Conservation (phyloP, 805 yeast species). For the Candida berthetii region DNA sequence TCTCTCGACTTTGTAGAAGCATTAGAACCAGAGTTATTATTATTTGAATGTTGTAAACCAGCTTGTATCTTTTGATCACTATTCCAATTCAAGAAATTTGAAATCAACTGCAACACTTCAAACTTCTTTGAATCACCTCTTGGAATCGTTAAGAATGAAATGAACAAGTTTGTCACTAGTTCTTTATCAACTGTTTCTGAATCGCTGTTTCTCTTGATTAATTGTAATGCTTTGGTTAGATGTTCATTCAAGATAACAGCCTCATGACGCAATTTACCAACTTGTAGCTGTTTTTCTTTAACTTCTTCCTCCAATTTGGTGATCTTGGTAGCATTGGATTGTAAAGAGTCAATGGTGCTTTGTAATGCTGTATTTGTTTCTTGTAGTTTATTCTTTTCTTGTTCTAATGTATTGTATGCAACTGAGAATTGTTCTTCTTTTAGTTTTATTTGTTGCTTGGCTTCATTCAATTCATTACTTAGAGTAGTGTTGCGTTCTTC, state of each 20-base stretch:
- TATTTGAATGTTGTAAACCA: conserved; percentile 44
- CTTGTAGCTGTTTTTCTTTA: conserved; percentile 66
- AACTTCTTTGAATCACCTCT: conserved; percentile 93
- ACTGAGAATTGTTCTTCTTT: conserved; percentile 3
- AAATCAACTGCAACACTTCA: conserved; percentile 81
- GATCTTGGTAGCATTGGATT: conserved; percentile 15
- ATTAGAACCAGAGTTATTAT: conserved; percentile 11
- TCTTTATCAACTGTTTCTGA: conserved; percentile 83
- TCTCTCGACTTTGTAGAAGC: conserved; percentile 29
- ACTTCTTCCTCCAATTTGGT: conserved; percentile 44
- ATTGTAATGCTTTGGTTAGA: conserved; percentile 82
- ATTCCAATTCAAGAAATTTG: conserved; percentile 85
- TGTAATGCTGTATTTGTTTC: conserved; percentile 17
- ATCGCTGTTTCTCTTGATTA: conserved; percentile 73
- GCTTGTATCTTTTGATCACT: conserved; percentile 72
- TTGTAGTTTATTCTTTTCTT: conserved; percentile 23
- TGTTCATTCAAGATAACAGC: conserved; percentile 92
- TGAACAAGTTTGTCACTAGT: conserved; percentile 75
- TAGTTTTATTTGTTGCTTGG: background rate
- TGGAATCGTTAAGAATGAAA: conserved; percentile 82
- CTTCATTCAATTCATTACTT: conserved; percentile 1
- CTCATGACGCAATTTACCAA: conserved; percentile 92
- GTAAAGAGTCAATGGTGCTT: conserved; percentile 15
- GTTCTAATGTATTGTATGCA: conserved; percentile 4
- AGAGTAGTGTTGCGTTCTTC: conserved; percentile 3